A percentile compares a stretch with the other conserved stretches of the same genome.
These are phyloP conservation scores for Poa pratensis DNA, from an alignment of 176 grass and related monocot species.

Conservation along the genomic window DNA sequence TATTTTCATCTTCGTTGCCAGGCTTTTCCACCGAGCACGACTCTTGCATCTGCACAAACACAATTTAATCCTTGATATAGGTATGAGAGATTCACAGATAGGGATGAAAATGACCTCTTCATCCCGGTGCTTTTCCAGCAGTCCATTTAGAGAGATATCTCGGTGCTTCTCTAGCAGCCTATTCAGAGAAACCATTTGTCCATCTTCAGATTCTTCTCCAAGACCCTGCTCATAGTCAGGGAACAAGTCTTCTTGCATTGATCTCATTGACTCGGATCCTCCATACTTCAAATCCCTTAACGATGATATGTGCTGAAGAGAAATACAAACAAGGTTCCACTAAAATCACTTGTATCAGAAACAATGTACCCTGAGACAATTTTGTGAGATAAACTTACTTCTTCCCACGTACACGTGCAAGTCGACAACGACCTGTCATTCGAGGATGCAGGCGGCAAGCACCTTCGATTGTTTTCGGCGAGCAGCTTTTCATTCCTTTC, in stretches of 20 bases:
- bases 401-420: slow-evolving; percentile 84
- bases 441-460: slow-evolving; percentile 53
- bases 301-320: slow-evolving; percentile 86
- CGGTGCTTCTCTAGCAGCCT: slow-evolving; percentile 59
- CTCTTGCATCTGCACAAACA: slow-evolving; percentile 58
- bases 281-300: slow-evolving; percentile 86
- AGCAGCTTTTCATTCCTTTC: slow-evolving; percentile 84
- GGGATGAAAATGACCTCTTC: slow-evolving; percentile 66
- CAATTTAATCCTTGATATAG: slow-evolving; percentile 18
- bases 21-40: slow-evolving; percentile 37
- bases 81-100: slow-evolving; percentile 7
- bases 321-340: slow-evolving; percentile 44
- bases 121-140: slow-evolving; percentile 64
- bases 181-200: slow-evolving; percentile 49
- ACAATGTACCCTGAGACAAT: slow-evolving; percentile 3
- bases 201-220: slow-evolving; percentile 49
- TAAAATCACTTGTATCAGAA: slow-evolving; percentile 20
- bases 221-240: slow-evolving; percentile 48
- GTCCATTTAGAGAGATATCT: slow-evolving; percentile 60
- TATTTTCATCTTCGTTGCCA: slow-evolving; percentile 50
- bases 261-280: slow-evolving; percentile 63
- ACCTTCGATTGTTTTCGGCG: slow-evolving; percentile 64
- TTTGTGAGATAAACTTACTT: slow-evolving; percentile 56
- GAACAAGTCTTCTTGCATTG: slow-evolving; percentile 54
- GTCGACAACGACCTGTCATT: slow-evolving; percentile 57